phyloP scores from a whole-genome alignment of 768 basidiomycete genomes.

The Neoboletus magnificus region DNA sequence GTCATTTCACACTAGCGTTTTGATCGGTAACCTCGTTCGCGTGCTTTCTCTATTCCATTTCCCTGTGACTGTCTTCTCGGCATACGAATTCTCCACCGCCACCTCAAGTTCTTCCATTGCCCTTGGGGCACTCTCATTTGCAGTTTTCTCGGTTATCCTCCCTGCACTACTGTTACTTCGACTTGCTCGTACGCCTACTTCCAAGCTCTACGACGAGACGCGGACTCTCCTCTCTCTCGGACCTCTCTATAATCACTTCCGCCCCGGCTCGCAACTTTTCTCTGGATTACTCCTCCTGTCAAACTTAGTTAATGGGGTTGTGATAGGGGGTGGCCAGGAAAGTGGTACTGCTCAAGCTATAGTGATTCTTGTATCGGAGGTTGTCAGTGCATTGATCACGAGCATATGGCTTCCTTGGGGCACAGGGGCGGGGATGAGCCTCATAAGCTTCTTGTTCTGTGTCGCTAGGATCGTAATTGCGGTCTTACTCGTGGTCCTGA shows the following conservation, averaged over 20 bases:
- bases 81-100: constrained; percentile 52
- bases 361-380: constrained; percentile 85
- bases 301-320: constrained; percentile 78
- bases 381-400: constrained; percentile 81
- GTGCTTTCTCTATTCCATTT: constrained; percentile 91
- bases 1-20: constrained; percentile 76
- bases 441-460: constrained; percentile 91
- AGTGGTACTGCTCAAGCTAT: constrained; percentile 92
- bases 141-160: constrained; percentile 71
- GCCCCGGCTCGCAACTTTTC: constrained; percentile 88
- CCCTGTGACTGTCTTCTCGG: constrained; percentile 88
- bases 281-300: constrained; percentile 75
- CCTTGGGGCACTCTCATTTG: constrained; percentile 80
- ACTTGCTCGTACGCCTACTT: constrained; percentile 77
- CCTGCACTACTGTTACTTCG: constrained; percentile 74
- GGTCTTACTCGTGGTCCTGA: constrained; percentile 86
- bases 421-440: constrained; percentile 93
- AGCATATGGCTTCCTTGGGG: constrained; percentile 97
- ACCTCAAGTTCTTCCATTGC: constrained; percentile 58
- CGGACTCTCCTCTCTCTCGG: constrained; percentile 87
- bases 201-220: constrained; percentile 93
- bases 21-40: constrained; percentile 90
- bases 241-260: constrained; percentile 92
- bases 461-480: constrained; percentile 87
- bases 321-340: constrained; percentile 85